phyloP scores from a whole-genome alignment of 2,329 filamentous ascomycete genomes.

The Nigrospora oryzae region DNA sequence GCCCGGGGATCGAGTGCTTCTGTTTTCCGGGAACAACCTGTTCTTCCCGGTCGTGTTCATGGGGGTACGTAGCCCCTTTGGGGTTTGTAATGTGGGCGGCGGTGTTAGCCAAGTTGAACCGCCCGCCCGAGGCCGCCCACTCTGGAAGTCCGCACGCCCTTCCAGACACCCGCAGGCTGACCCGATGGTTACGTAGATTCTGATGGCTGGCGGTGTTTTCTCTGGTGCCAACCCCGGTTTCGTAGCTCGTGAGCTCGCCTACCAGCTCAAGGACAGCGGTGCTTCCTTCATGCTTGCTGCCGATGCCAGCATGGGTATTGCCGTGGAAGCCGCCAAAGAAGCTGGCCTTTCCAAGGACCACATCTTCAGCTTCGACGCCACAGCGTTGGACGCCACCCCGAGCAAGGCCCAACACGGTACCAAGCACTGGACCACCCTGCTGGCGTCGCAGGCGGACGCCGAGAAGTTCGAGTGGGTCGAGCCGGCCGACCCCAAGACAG shows the following conservation, averaged over 20 bases:
- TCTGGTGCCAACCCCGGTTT: conserved; percentile 67
- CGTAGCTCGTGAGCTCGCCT: conserved; percentile 62
- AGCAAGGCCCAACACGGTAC: conserved; percentile 14
- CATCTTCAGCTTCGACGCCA: conserved; percentile 59
- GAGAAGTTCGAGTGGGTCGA: conserved; percentile 56
- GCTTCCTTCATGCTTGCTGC: conserved; percentile 61
- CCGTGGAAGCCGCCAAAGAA: conserved; percentile 55
- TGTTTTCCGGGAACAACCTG: conserved; percentile 67
- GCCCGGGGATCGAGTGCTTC: conserved; percentile 60
- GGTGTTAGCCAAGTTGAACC: too few relatives aligned
- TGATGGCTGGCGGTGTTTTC: conserved; percentile 40
- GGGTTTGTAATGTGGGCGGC: too few relatives aligned
- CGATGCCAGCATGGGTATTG: conserved; percentile 49
- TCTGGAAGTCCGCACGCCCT: too few relatives aligned
- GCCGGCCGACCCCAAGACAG: conserved; percentile 36
- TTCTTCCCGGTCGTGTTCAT: conserved; percentile 65
- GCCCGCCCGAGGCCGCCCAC: too few relatives aligned
- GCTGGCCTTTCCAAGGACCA: conserved; percentile 43
- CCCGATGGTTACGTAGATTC: not conserved
- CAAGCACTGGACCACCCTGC: conserved; percentile 18
- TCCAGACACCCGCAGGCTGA: too few relatives aligned
- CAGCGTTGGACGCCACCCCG: conserved; percentile 25
- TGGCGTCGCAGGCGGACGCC: conserved; percentile 29
- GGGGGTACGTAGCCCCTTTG: conserved; percentile 36
- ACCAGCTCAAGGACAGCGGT: conserved; percentile 65